These are phyloP conservation scores for Sarocladium brachiariae DNA, from an alignment of 2,329 filamentous ascomycete genomes.

Conservation along the genomic window DNA sequence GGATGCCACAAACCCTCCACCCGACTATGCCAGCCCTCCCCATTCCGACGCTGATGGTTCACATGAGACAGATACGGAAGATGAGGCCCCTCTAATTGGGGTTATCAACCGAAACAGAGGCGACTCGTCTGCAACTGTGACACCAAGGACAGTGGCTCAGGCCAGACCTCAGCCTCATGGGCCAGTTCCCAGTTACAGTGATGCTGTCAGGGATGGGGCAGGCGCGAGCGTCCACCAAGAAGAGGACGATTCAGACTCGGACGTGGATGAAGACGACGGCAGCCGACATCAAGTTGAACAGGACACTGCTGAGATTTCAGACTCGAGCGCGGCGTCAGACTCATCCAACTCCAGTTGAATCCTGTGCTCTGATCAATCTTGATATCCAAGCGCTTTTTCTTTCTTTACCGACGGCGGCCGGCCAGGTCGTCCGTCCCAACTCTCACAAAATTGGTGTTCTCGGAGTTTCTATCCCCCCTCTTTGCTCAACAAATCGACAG, in stretches of 20 bases:
- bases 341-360: neutral
- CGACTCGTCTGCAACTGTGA: conserved; percentile 37
- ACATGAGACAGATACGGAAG: conserved; percentile 42
- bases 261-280: conserved; percentile 10
- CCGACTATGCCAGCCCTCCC: conserved; percentile 62
- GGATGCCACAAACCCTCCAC: conserved; percentile 57
- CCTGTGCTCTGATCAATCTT: neutral
- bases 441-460: conserved; percentile 7
- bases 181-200: conserved; percentile 74
- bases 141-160: conserved; percentile 16
- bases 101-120: conserved; percentile 45
- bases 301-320: neutral
- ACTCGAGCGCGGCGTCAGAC: neutral
- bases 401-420: no score
- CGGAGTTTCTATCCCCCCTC: neutral
- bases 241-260: conserved; percentile 14
- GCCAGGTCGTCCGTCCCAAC: no score
- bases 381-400: neutral
- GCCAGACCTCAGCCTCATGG: conserved; percentile 36
- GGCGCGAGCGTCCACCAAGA: conserved; percentile 1
- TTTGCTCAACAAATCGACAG: neutral
- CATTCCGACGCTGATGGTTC: conserved; percentile 21
- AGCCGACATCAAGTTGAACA: neutral
- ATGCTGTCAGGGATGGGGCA: conserved; percentile 54
- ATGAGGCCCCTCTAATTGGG: conserved; percentile 45